Conservation (phyloP, 1,284 basidiomycete genomes). For the Austropuccinia psidii region DNA sequence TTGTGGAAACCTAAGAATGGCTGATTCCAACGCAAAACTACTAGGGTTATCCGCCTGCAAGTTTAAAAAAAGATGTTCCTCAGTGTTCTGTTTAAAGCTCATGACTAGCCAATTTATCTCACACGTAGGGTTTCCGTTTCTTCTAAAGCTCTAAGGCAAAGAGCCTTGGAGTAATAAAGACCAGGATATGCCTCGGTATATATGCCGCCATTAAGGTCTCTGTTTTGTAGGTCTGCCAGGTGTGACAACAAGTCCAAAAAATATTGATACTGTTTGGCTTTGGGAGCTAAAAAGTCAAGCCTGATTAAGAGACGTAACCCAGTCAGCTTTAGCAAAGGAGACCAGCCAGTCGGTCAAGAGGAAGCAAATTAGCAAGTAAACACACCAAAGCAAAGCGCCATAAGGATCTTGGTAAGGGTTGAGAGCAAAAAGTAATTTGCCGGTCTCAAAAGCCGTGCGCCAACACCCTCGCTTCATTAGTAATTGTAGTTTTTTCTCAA, state of each 20-base stretch:
- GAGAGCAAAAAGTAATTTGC: slow-evolving; percentile 61
- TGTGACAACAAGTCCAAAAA: slow-evolving; percentile 9
- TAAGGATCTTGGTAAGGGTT: slow-evolving; percentile 62
- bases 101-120: background rate
- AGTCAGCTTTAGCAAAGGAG: background rate
- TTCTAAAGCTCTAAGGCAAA: slow-evolving; percentile 24
- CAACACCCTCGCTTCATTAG: slow-evolving; percentile 75
- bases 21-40: slow-evolving; percentile 61
- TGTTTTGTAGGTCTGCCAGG: slow-evolving; percentile 8
- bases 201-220: slow-evolving; percentile 12
- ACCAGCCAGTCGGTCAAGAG: slow-evolving; percentile 22
- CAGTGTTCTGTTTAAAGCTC: background rate
- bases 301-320: background rate
- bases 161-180: slow-evolving; percentile 15
- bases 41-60: slow-evolving; percentile 56
- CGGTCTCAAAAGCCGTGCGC: slow-evolving; percentile 79
- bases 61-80: background rate
- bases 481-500: slow-evolving; percentile 41
- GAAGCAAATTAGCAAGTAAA: background rate
- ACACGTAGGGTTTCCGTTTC: background rate
- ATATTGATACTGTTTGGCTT: slow-evolving; percentile 58
- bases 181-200: slow-evolving; percentile 24
- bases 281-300: slow-evolving; percentile 67
- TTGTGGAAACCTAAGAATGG: slow-evolving; percentile 67
- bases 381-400: slow-evolving; percentile 67